A percentile compares a stretch with the other conserved stretches of the same genome.
phyloP scores from a whole-genome alignment of 192 early-diverging fungal genomes.

The Podila epicladia region DNA sequence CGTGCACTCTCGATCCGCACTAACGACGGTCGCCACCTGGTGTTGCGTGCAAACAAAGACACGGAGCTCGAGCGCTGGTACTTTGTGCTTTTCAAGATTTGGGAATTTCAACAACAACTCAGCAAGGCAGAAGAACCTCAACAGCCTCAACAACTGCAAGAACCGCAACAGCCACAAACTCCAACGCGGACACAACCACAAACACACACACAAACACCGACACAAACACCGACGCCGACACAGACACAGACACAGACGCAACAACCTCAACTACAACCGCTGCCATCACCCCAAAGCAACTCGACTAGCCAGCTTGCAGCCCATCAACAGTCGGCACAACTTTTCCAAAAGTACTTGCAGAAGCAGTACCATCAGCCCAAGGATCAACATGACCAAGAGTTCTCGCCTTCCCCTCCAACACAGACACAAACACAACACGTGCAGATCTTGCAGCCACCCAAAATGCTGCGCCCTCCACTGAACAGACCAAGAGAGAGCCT shows the following conservation, averaged over 20 bases:
- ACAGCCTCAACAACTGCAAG: not conserved
- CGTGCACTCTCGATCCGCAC: slow-evolving; percentile 23
- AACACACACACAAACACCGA: not conserved
- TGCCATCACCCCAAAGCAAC: not conserved
- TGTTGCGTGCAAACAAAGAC: slow-evolving; percentile 32
- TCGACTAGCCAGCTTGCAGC: slow-evolving; percentile 18
- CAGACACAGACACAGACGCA: not conserved
- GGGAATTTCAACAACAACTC: slow-evolving; percentile 15
- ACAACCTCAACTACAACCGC: not conserved
- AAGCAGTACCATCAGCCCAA: slow-evolving; percentile 18
- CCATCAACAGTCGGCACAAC: slow-evolving; percentile 36
- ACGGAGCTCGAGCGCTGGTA: slow-evolving; percentile 39
- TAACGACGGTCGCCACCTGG: slow-evolving; percentile 15
- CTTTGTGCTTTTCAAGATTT: slow-evolving; percentile 30
- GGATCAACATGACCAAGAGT: not conserved
- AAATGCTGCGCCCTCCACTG: slow-evolving; percentile 8
- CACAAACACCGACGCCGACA: no score
- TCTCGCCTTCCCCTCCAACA: no score
- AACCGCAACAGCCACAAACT: not conserved
- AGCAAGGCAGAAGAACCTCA: not conserved
- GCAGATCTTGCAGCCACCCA: not conserved
- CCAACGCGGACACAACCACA: not conserved
- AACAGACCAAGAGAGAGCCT: slow-evolving; percentile 13
- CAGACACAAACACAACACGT: not conserved
- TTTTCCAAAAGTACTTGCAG: slow-evolving; percentile 35